Conservation (phyloP, 495 filamentous ascomycete species). For the Talaromyces adpressus region DNA sequence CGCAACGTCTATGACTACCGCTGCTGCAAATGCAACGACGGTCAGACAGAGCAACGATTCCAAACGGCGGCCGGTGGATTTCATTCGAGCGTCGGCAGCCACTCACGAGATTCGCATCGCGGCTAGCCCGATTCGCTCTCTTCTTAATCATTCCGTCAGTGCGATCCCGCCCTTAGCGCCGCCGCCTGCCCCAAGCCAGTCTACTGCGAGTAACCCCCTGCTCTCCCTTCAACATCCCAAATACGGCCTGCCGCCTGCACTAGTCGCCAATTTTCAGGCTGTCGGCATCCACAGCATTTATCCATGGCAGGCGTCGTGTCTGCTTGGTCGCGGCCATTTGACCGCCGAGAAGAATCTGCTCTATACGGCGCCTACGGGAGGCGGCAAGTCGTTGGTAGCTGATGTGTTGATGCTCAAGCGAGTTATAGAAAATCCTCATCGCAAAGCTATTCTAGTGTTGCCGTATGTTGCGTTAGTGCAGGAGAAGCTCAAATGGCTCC, state of each 20-base stretch:
- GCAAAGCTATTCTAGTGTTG: constrained; percentile 71
- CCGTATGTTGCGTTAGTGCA: constrained; percentile 80
- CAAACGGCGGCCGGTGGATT: constrained; percentile 16
- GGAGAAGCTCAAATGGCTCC: constrained; percentile 74
- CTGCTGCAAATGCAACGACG: neutral
- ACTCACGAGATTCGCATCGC: constrained; percentile 14
- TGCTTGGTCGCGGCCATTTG: constrained; percentile 61
- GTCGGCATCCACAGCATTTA: constrained; percentile 66
- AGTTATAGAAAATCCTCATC: constrained; percentile 55
- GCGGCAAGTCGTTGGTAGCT: constrained; percentile 73
- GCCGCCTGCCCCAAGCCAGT: constrained; percentile 2
- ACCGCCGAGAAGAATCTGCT: constrained; percentile 62
- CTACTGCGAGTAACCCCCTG: constrained; percentile 27
- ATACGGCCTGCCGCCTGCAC: constrained; percentile 54
- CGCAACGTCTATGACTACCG: neutral
- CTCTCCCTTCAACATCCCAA: constrained; percentile 54
- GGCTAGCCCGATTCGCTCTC: constrained; percentile 4
- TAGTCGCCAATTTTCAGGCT: constrained; percentile 58
- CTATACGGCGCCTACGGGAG: constrained; percentile 80
- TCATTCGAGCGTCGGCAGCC: constrained; percentile 18
- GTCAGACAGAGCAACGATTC: constrained; percentile 1
- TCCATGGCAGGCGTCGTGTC: constrained; percentile 76
- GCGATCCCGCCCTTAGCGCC: neutral
- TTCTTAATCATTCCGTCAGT: neutral
- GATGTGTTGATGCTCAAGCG: constrained; percentile 70